A percentile compares a stretch with the other conserved stretches of the same genome.
phyloP scores from a whole-genome alignment of 129 eudicot genomes.

The Logfia minima region DNA sequence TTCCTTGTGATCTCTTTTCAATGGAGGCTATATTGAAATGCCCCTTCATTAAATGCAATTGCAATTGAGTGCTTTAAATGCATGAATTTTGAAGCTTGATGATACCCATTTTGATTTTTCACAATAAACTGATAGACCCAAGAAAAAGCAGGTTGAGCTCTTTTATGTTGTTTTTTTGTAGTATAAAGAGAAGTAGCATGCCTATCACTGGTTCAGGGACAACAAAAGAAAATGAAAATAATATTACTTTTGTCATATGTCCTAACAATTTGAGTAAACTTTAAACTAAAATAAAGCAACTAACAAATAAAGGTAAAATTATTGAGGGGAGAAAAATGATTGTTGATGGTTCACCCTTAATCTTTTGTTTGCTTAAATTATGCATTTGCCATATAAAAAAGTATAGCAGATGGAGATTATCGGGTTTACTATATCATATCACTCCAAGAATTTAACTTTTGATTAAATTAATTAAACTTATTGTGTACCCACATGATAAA shows the following conservation, averaged over 20 bases:
- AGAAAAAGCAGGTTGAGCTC: slow-evolving; percentile 44
- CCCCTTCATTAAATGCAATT: background rate
- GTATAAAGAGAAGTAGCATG: slow-evolving; percentile 75
- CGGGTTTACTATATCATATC: slow-evolving; percentile 31
- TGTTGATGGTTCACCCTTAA: slow-evolving; percentile 38
- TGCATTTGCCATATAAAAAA: slow-evolving; percentile 33
- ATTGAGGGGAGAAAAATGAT: slow-evolving; percentile 45
- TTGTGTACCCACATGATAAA: slow-evolving; percentile 35
- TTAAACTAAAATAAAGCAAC: slow-evolving; percentile 46
- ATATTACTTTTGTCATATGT: slow-evolving; percentile 25
- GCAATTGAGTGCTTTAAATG: slow-evolving; percentile 10
- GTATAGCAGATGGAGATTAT: slow-evolving; percentile 34
- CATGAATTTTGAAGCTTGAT: slow-evolving; percentile 21
- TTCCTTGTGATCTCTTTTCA: slow-evolving; percentile 42
- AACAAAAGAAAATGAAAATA: slow-evolving; percentile 37
- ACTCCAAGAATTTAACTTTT: slow-evolving; percentile 23
- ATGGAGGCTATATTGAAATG: slow-evolving; percentile 9
- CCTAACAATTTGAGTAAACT: slow-evolving; percentile 46
- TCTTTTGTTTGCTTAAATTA: slow-evolving; percentile 32
- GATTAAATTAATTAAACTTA: slow-evolving; percentile 16
- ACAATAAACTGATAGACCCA: slow-evolving; percentile 43
- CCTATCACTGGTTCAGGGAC: slow-evolving; percentile 75
- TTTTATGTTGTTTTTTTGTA: slow-evolving; percentile 44
- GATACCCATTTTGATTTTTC: slow-evolving; percentile 31
- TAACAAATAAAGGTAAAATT: slow-evolving; percentile 41